Percentiles rank a stretch among this genome's conserved stretches.
phyloP scores from a whole-genome alignment of 257 asterid genomes.

The Apocynum venetum region DNA sequence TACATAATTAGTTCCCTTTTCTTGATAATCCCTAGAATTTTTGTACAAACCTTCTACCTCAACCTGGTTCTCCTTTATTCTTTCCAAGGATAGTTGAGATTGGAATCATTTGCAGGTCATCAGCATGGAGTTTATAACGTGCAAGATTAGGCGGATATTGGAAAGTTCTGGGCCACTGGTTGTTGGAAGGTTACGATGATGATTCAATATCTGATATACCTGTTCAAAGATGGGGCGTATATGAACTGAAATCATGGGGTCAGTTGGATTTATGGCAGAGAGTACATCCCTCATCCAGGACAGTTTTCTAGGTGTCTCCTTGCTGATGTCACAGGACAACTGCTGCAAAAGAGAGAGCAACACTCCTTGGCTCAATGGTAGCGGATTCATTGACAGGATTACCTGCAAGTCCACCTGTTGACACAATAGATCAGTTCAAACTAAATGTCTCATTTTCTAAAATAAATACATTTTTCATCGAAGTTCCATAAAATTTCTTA shows the following conservation, averaged over 20 bases:
- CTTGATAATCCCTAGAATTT: constrained; percentile 21
- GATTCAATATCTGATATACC: constrained; percentile 77
- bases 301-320: constrained; percentile 60
- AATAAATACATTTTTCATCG: neutral
- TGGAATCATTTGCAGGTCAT: constrained; percentile 58
- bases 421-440: neutral
- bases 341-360: constrained; percentile 91
- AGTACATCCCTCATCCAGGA: constrained; percentile 89
- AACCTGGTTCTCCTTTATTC: neutral
- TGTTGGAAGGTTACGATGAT: constrained; percentile 64
- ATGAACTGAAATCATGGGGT: constrained; percentile 66
- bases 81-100: neutral
- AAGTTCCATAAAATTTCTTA: neutral
- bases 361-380: constrained; percentile 93
- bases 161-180: constrained; percentile 44
- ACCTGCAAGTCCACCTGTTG: constrained; percentile 73
- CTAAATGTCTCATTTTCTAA: neutral
- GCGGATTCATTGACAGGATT: constrained; percentile 61
- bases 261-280: constrained; percentile 69
- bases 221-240: constrained; percentile 94
- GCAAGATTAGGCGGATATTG: constrained; percentile 73
- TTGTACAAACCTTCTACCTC: constrained; percentile 29
- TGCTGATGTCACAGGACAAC: constrained; percentile 70
- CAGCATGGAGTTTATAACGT: constrained; percentile 84
- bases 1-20: constrained; percentile 15